These are phyloP conservation scores for Neoboletus brunneissimus DNA, from an alignment of 768 basidiomycete genomes.

Conservation along the genomic window DNA sequence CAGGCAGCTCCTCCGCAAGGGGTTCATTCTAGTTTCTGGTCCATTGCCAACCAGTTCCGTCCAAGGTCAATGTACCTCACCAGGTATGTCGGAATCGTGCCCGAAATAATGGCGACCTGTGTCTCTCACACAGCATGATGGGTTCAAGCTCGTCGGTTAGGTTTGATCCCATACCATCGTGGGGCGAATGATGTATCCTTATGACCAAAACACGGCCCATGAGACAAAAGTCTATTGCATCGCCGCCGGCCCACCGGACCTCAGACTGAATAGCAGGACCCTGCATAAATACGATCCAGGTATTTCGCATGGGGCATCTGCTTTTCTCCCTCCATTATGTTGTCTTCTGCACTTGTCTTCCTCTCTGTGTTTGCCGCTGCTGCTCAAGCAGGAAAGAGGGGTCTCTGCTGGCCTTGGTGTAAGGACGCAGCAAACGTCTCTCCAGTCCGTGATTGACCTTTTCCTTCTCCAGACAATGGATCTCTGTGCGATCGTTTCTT, in stretches of 20 bases:
- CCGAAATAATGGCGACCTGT: neutral
- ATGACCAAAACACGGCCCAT: neutral
- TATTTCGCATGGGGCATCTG: neutral
- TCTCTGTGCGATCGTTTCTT: conserved; percentile 26
- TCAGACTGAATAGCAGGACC: neutral
- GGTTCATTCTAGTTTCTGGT: neutral
- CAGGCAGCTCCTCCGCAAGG: neutral
- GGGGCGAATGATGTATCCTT: neutral
- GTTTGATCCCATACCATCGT: neutral
- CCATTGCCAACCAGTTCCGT: conserved; percentile 2
- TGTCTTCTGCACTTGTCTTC: conserved; percentile 16
- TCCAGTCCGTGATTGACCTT: neutral
- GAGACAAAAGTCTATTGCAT: neutral
- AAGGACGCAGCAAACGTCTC: neutral
- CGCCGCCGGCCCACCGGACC: neutral
- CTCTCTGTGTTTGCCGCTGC: conserved; percentile 16
- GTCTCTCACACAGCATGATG: neutral
- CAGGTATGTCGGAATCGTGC: neutral
- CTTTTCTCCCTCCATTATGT: conserved; percentile 12
- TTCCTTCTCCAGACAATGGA: conserved; percentile 21
- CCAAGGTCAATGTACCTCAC: neutral
- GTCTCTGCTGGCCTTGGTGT: conserved; percentile 39
- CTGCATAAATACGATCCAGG: conserved; percentile 11
- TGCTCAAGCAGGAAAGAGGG: conserved; percentile 37
- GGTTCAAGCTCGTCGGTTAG: neutral